Evolutionary conservation across 306 rosid genomes (phyloP), one percentile per base, ranked within the genome.

Genomic region (Citrullus amarus): DNA sequence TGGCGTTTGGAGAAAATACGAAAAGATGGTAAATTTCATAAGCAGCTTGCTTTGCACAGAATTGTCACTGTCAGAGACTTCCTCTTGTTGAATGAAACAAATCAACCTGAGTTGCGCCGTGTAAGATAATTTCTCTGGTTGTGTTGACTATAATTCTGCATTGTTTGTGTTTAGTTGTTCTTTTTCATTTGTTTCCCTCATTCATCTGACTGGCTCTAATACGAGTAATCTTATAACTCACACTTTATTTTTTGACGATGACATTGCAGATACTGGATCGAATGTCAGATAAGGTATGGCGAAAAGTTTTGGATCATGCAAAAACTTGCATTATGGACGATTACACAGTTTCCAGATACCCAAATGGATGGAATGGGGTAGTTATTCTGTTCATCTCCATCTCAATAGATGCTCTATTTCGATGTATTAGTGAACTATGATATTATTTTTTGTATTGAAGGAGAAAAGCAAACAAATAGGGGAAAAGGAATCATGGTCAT

Each of bases 291-390:
- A 83, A 65, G 79, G 60, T 56, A 16, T 89, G 92, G 96, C 16
- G 18, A 1, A 62, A 46, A 9, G 90, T 95, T 39, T 62, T 79
- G 51, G 34, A 80, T 11, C 96, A 95, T 71, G 96, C 97, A 6
- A 67, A 57, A 59, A 8, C 81, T 15, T 86, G 91, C 70, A 81
- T 50, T 25, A 34, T 81, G 14, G 84, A 86, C 44, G 87, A 90
- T 57, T 58, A 43, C 71, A 72, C 57, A 3, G 82, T 82, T 77
- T 63, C 28, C 20, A 39, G 28, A 58, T 55, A 9, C 43, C 56
- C 48, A 15, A 51, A 48, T 68, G 75, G 81, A 68, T 54, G 66
- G 50, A 18, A 67, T 68, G 77, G 57, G 77, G 67, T 32, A 34
- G 6, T 54, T 53, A 51, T 68, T 67, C 43, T 53, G 11, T 66